Percentiles rank a stretch among this genome's conserved stretches.
Conservation (phyloP, 352 stramenopile species). For the Phytophthora citrophthora region DNA sequence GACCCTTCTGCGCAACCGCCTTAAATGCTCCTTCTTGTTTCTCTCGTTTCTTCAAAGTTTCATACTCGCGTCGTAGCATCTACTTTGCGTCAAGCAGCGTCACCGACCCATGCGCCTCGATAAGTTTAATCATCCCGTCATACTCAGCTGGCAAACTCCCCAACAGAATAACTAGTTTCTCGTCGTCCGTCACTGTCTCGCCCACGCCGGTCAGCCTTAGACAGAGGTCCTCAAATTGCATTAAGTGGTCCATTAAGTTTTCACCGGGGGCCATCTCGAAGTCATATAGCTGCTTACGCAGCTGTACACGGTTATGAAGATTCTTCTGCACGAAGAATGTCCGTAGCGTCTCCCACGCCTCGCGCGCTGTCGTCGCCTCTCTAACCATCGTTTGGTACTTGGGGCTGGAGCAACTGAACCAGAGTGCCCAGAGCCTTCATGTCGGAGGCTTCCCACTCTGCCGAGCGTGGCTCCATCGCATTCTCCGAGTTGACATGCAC, state of each 20-base stretch:
- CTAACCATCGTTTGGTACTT: constrained; percentile 7
- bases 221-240: constrained; percentile 6
- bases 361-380: neutral
- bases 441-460: neutral
- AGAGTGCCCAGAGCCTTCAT: neutral
- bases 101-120: neutral
- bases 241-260: constrained; percentile 9
- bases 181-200: neutral
- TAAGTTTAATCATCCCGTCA: constrained; percentile 3
- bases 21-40: neutral
- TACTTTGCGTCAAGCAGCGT: neutral
- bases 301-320: constrained; percentile 14
- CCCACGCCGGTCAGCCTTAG: neutral
- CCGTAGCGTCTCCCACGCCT: constrained; percentile 11
- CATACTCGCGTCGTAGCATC: constrained; percentile 4
- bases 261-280: neutral
- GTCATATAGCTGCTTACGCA: constrained; percentile 9
- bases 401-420: neutral
- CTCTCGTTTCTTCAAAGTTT: neutral
- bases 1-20: too few relatives aligned
- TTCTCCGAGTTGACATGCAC: too few relatives aligned
- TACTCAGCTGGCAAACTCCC: constrained; percentile 9
- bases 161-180: constrained; percentile 14
- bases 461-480: too few relatives aligned
- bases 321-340: constrained; percentile 13